Evolutionary conservation across 2,329 filamentous ascomycete genomes (phyloP), one percentile per base, ranked within the genome.

Genomic region (Chaetomium olivaceum): DNA sequence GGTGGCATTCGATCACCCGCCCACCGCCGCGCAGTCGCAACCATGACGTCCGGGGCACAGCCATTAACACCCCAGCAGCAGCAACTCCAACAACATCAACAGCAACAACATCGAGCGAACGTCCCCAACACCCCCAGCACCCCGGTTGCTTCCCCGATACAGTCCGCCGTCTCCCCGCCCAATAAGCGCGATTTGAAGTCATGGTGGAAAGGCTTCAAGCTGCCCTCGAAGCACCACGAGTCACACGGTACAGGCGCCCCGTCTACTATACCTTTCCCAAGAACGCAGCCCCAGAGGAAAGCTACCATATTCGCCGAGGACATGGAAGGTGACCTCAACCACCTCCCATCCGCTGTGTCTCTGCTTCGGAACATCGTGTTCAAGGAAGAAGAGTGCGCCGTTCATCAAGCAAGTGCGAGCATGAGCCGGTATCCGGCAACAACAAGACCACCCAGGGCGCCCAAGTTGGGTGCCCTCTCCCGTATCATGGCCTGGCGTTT

Each of bases 171-270:
- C 19, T 76, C 84, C 76, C 91, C 91, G 63, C 92, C 92, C 33
- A 92, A 88, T 71, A 96, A 91, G 81, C 88, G 92, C 76, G 93
- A 97, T 77, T 83, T 98, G 72, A 91, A 93, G 72, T 96, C 91
- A 67, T 99, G 95, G 95, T 98, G 95, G 95, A 97, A 93, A 79
- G 89, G 89, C 73, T 98, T 99, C 81, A 95, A 95, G 80, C 86
- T 91, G 62, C 82, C 85, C 55, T 79, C 82, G 46, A 87, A 83
- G 73, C 82, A 83, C 65, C 82, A 86, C 63, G 85, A 88, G 70
- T 72, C 80, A 59, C 79, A 82, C 74, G 85, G 86, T 88, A 74
- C 68, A 60, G 84, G 75, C 75, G 84, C 83, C 73, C 71, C 70
- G 68, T 74, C 69, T 68, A 70, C 67, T 71, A 70, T 48, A 46